These are phyloP conservation scores for Phytophthora cryptogea DNA, from an alignment of 352 stramenopile genomes.

Conservation along the genomic window DNA sequence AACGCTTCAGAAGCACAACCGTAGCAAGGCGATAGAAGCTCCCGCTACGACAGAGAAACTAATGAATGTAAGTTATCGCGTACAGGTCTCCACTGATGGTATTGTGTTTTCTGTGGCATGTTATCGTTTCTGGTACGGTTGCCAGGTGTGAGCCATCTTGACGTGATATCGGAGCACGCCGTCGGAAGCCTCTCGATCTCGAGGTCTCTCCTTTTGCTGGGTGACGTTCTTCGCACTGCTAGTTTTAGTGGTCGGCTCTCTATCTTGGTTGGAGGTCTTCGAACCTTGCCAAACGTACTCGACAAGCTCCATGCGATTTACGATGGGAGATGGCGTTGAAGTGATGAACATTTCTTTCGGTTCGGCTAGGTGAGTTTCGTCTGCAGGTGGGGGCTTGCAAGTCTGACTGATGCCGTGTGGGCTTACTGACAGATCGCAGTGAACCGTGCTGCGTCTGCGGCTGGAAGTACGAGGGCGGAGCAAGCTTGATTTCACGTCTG, in stretches of 20 bases:
- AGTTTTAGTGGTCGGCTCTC: constrained; percentile 13
- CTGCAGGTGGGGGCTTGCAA: not conserved
- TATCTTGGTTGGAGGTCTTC: constrained; percentile 31
- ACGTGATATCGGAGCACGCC: constrained; percentile 61
- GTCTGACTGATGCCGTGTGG: constrained; percentile 11
- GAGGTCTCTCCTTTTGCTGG: constrained; percentile 15
- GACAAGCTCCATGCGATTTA: constrained; percentile 26
- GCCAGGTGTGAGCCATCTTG: constrained; percentile 67
- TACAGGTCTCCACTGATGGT: constrained; percentile 4
- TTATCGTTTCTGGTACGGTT: constrained; percentile 30
- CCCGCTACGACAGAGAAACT: constrained; percentile 17
- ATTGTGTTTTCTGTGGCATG: not conserved
- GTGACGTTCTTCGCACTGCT: constrained; percentile 5
- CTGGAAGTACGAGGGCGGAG: constrained; percentile 31
- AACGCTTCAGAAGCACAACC: constrained; percentile 18
- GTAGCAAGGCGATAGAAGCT: constrained; percentile 41
- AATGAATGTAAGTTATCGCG: constrained; percentile 48
- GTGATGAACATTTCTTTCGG: constrained; percentile 35
- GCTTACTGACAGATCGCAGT: constrained; percentile 41
- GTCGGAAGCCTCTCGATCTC: constrained; percentile 11
- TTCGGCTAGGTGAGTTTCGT: constrained; percentile 7
- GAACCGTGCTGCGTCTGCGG: constrained; percentile 30
- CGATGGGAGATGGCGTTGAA: constrained; percentile 11
- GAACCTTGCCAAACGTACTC: constrained; percentile 26
- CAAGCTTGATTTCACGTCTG: constrained; percentile 44